Evolutionary conservation across 1,284 basidiomycete genomes (phyloP).

Genomic region (Ganoderma leucocontextum): DNA sequence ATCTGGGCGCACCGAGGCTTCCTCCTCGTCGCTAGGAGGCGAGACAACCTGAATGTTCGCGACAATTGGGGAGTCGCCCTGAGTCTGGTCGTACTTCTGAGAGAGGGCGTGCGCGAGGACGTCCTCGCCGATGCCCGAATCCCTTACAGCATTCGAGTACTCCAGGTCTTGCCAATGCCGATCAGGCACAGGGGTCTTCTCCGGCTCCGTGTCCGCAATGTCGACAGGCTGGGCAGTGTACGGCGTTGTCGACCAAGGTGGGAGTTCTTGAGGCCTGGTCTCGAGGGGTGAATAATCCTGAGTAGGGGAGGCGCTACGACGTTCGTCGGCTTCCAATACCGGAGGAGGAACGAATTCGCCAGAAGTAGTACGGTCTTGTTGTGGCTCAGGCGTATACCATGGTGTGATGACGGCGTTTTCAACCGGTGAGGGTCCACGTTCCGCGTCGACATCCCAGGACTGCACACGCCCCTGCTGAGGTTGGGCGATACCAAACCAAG

Average conservation of each 20-base stretch:
- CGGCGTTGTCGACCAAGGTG: neutral
- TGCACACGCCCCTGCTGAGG: conserved; percentile 15
- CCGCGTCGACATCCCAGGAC: conserved; percentile 29
- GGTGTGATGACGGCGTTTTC: conserved; percentile 3
- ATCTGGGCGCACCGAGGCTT: conserved; percentile 17
- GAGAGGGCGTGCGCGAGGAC: conserved; percentile 26
- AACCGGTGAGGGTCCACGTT: conserved; percentile 26
- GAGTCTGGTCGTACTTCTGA: conserved; percentile 19
- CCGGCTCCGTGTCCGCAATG: conserved; percentile 1
- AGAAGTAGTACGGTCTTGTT: conserved; percentile 13
- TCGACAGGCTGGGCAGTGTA: neutral
- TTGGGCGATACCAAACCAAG: conserved; percentile 26
- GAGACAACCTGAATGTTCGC: conserved; percentile 16
- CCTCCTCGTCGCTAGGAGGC: conserved; percentile 22
- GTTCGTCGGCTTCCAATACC: conserved; percentile 28
- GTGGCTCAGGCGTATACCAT: conserved; percentile 18
- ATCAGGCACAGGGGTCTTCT: conserved; percentile 17
- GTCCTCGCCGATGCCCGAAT: conserved; percentile 26
- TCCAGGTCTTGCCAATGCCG: conserved; percentile 30
- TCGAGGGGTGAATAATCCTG: neutral
- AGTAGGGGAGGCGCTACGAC: conserved; percentile 26
- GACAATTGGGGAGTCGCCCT: conserved; percentile 14
- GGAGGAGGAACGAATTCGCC: conserved; percentile 12
- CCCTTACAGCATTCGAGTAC: conserved; percentile 29
- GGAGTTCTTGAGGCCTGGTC: neutral